These are phyloP conservation scores for Plasmodium falciparum DNA, from an alignment of 169 alveolate species.

Conservation along the genomic window DNA sequence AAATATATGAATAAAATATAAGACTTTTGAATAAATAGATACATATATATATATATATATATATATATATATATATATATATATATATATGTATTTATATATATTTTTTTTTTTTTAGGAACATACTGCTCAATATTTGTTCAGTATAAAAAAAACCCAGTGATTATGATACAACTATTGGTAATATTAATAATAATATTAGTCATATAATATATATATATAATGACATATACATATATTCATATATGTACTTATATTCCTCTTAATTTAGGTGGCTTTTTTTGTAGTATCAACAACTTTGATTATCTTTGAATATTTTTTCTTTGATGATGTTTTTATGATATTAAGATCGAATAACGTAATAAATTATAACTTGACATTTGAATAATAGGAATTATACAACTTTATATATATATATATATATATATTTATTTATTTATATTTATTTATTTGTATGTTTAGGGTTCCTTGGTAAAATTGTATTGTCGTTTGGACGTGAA, in stretches of 20 bases:
- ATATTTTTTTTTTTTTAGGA: slow-evolving; percentile 12
- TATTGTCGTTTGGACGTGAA: slow-evolving; percentile 30
- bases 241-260: neutral
- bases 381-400: too few relatives aligned
- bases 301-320: slow-evolving; percentile 35
- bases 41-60: too few relatives aligned
- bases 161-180: slow-evolving; percentile 41
- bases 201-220: too few relatives aligned
- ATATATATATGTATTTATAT: neutral
- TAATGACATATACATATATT: too few relatives aligned
- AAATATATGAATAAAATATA: too few relatives aligned
- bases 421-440: neutral
- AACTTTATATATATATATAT: neutral
- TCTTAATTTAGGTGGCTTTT: slow-evolving; percentile 32
- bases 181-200: slow-evolving; percentile 2
- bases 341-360: slow-evolving; percentile 54
- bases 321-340: slow-evolving; percentile 47
- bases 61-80: neutral
- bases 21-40: too few relatives aligned
- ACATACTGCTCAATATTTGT: slow-evolving; percentile 60
- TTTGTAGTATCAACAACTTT: slow-evolving; percentile 27
- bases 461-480: slow-evolving; percentile 24
- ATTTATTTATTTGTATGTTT: neutral
- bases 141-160: slow-evolving; percentile 53
- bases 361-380: neutral